Conservation (phyloP, 148 eudicot species). For the Arbutus unedo region DNA sequence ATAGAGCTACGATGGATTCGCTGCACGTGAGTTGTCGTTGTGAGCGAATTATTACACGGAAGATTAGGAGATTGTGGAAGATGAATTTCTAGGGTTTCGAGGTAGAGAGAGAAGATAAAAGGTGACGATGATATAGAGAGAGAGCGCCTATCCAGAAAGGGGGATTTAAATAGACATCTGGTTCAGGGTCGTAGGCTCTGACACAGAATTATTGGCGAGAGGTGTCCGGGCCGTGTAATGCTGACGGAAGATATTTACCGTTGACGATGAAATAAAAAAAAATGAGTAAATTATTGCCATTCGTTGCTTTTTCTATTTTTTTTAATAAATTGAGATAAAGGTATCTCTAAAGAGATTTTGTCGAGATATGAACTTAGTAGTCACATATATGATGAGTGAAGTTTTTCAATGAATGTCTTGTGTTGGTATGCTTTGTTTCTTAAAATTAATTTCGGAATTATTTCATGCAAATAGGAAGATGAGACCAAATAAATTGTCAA, state of each 20-base stretch:
- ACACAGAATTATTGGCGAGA: neutral
- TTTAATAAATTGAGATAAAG: too few species aligned
- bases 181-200: neutral
- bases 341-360: too few species aligned
- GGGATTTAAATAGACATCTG: neutral
- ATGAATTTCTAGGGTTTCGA: slow-evolving; percentile 10
- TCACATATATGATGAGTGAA: too few species aligned
- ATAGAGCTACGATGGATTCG: neutral
- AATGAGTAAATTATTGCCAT: too few species aligned
- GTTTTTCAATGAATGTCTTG: too few species aligned
- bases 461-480: too few species aligned
- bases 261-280: neutral
- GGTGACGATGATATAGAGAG: neutral
- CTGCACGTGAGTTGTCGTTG: neutral
- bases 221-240: neutral
- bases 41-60: neutral
- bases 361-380: too few species aligned
- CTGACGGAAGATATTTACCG: neutral
- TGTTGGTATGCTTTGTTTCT: too few species aligned
- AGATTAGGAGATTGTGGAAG: neutral
- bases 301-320: too few species aligned
- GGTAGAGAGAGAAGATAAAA: neutral
- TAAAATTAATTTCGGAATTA: too few species aligned
- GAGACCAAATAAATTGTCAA: too few species aligned
- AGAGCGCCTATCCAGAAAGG: neutral